Base-by-base conservation (phyloP, 306 rosid genomes). In the Argentina anserina region DNA sequence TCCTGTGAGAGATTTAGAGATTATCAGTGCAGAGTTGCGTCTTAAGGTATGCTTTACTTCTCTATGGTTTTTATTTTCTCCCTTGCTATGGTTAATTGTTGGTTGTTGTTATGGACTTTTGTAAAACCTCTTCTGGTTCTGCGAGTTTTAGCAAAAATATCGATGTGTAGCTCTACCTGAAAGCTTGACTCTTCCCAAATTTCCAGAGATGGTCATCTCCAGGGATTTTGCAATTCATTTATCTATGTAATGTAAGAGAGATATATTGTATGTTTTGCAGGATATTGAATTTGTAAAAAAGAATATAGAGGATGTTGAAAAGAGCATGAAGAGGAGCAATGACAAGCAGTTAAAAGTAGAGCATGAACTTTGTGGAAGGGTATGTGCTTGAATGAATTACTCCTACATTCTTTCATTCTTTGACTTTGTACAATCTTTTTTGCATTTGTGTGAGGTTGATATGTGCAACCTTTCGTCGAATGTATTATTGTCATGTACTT, bases 301-400 rank as follows among this genome's bases (percentile, higher is more conserved):
- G 71, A 88, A 88, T 81, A 74, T 84, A 59, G 99, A 94, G 80
- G 99, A 94, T 84, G 20, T 91, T 61, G 99, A 91, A 71, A 94
- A 94, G 85, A 91, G 97, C 90, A 89, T 94, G 99, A 94, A 91
- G 89, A 88, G 99, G 84, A 94, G 99, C 90, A 94, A 94, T 65
- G 99, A 94, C 87, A 94, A 94, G 86, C 97, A 90, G 77, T 81
- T 94, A 66, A 94, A 94, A 80, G 71, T 94, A 3, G 99, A 94
- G 87, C 97, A 28, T 4, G 97, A 94, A 52, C 84, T 93, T 56
- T 94, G 99, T 76, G 84, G 70, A 77, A 94, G 75, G 96, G 99
- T 94, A 69, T 77, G 13, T 18, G 41, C 64, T 49, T 13, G 64
- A 15, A 60, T 60, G 8, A 71, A 26, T 20, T 56, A 31, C 11